Conservation (phyloP, 2,329 filamentous ascomycete species). For the Neofusicoccum umdonicola region DNA sequence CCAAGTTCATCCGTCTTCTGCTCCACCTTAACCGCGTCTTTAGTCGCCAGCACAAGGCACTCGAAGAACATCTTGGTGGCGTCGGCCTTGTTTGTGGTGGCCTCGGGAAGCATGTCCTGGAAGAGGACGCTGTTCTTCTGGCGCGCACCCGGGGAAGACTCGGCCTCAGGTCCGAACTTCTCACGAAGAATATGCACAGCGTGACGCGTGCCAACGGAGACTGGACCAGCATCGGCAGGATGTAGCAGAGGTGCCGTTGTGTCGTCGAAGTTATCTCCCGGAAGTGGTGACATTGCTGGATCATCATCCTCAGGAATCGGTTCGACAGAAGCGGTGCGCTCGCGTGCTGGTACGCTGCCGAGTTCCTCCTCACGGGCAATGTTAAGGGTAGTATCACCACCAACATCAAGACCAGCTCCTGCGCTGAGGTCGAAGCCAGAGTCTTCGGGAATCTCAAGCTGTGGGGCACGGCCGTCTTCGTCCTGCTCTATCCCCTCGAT, state of each 20-base stretch:
- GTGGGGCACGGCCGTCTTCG: constrained; percentile 61
- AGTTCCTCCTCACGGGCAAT: constrained; percentile 21
- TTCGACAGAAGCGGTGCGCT: constrained; percentile 12
- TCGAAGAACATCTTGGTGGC: constrained; percentile 99
- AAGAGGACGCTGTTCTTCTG: constrained; percentile 78
- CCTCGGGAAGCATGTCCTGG: constrained; percentile 84
- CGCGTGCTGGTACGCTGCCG: background rate
- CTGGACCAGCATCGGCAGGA: constrained; percentile 78
- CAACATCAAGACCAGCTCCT: constrained; percentile 43
- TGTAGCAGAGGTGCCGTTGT: constrained; percentile 74
- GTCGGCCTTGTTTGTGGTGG: constrained; percentile 76
- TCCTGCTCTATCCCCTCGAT: constrained; percentile 71
- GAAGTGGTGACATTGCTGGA: constrained; percentile 35
- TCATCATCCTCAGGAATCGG: constrained; percentile 27
- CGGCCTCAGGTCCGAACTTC: constrained; percentile 73
- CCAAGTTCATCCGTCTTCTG: constrained; percentile 72
- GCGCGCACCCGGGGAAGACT: constrained; percentile 65
- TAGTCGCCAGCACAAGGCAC: constrained; percentile 89
- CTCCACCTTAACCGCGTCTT: constrained; percentile 96
- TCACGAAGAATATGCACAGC: constrained; percentile 93
- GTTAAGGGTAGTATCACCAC: constrained; percentile 30
- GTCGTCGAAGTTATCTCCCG: constrained; percentile 70
- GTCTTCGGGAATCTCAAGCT: constrained; percentile 57
- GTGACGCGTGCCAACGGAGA: constrained; percentile 89
- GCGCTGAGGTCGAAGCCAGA: constrained; percentile 36